Conservation (phyloP, 257 asterid species). For the Capsicum chinense region DNA sequence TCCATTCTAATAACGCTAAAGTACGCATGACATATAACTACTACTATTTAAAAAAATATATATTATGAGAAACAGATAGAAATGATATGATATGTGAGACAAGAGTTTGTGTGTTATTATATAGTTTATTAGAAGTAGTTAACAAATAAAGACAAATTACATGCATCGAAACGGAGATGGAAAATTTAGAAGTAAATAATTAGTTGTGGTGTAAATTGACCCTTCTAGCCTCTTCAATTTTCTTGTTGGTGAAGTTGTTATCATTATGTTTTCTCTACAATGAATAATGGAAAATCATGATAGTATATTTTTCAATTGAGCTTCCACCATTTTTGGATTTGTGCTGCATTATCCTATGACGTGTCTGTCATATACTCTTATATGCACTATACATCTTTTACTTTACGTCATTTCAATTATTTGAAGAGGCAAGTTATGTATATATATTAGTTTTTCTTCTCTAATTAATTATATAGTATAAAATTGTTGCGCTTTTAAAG, state of each 20-base stretch:
- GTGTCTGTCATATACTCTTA: too few relatives aligned
- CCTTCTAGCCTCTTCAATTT: background rate
- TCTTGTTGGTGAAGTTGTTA: background rate
- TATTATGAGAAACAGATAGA: background rate
- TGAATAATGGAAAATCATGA: background rate
- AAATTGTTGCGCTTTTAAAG: background rate
- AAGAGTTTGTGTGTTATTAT: background rate
- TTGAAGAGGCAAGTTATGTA: too few relatives aligned
- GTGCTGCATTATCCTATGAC: background rate
- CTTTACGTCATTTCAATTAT: too few relatives aligned
- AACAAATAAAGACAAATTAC: background rate
- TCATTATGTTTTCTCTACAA: background rate
- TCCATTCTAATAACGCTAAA: background rate
- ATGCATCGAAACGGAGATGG: background rate
- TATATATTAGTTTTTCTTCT: too few relatives aligned
- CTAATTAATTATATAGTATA: too few relatives aligned
- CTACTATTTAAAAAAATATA: background rate
- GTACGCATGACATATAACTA: background rate
- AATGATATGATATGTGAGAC: background rate
- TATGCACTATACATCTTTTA: too few relatives aligned
- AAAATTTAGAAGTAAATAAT: background rate
- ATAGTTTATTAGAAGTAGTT: background rate
- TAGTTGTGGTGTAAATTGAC: background rate
- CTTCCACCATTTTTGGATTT: background rate
- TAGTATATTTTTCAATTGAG: background rate